Evolutionary conservation across 352 stramenopile species (phyloP).

Genomic region (Plasmopara viticola): DNA sequence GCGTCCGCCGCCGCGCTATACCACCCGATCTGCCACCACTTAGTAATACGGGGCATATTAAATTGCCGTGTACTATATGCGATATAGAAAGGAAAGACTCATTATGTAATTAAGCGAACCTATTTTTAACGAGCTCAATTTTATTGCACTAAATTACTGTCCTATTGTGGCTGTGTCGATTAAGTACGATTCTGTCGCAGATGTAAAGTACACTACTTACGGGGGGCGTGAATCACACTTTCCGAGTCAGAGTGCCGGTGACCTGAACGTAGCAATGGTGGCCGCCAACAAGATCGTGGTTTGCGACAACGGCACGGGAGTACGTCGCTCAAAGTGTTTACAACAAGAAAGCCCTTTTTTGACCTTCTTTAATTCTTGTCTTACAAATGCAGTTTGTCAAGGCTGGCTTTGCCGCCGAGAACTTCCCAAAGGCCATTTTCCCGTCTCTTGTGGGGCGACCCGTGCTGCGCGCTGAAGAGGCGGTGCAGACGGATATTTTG

Average conservation of each 20-base stretch:
- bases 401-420: slow-evolving; percentile 91
- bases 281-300: slow-evolving; percentile 85
- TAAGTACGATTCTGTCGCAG: slow-evolving; percentile 9
- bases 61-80: slow-evolving; percentile 14
- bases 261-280: slow-evolving; percentile 41
- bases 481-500: slow-evolving; percentile 76
- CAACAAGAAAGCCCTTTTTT: neutral
- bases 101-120: slow-evolving; percentile 23
- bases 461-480: slow-evolving; percentile 91
- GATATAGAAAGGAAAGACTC: slow-evolving; percentile 7
- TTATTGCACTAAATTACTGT: slow-evolving; percentile 5
- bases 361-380: neutral
- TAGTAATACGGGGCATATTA: slow-evolving; percentile 1
- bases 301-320: slow-evolving; percentile 84
- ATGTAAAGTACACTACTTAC: slow-evolving; percentile 11
- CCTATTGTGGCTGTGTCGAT: neutral
- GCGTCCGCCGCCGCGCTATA: slow-evolving; percentile 20
- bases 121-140: slow-evolving; percentile 16
- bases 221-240: slow-evolving; percentile 9
- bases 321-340: slow-evolving; percentile 20
- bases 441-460: slow-evolving; percentile 91
- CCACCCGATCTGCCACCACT: slow-evolving; percentile 10
- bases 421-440: slow-evolving; percentile 93
- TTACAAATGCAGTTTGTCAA: slow-evolving; percentile 72
- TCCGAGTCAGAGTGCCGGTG: slow-evolving; percentile 8